Percentiles rank a stretch among this genome's conserved stretches.
Evolutionary conservation across 2,329 filamentous ascomycete genomes (phyloP).

Genomic region (Ceratocystiopsis minuta): DNA sequence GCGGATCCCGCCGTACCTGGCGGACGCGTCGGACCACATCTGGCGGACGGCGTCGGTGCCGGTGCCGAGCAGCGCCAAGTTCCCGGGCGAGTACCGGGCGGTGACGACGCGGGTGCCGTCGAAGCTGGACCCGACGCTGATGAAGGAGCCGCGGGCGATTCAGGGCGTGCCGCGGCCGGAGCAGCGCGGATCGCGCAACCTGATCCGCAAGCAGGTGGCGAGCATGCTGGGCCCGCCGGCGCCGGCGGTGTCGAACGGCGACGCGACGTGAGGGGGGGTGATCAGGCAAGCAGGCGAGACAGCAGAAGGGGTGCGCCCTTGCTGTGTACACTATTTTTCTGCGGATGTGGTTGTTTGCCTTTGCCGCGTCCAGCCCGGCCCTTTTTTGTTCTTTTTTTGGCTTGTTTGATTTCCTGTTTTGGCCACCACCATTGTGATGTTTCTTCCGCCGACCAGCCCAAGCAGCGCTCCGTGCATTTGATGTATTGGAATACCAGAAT

Average conservation of each 20-base stretch:
- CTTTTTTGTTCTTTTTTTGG: no score
- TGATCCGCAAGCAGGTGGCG: slow-evolving; percentile 37
- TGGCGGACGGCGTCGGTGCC: slow-evolving; percentile 53
- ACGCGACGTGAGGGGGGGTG: not conserved
- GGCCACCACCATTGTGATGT: no score
- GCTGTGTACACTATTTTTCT: no score
- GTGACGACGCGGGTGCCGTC: slow-evolving; percentile 53
- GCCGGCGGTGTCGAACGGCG: not conserved
- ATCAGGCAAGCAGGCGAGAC: no score
- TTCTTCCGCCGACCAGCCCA: no score
- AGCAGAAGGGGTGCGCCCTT: not conserved
- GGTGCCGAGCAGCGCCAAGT: slow-evolving; percentile 40
- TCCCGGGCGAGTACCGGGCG: slow-evolving; percentile 42
- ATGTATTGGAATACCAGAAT: not conserved
- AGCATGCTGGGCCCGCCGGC: slow-evolving; percentile 16
- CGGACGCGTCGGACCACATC: slow-evolving; percentile 58
- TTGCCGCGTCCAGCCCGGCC: no score
- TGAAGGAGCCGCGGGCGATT: slow-evolving; percentile 82
- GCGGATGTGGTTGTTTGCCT: no score
- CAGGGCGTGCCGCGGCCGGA: slow-evolving; percentile 62
- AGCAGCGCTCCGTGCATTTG: not conserved
- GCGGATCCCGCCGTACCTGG: slow-evolving; percentile 42
- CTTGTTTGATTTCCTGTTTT: no score
- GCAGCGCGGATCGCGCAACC: slow-evolving; percentile 28
- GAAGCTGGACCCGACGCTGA: slow-evolving; percentile 67